Evolutionary conservation across 2,329 filamentous ascomycete species (phyloP).

Genomic region (Chaetomiaceae sp.): DNA sequence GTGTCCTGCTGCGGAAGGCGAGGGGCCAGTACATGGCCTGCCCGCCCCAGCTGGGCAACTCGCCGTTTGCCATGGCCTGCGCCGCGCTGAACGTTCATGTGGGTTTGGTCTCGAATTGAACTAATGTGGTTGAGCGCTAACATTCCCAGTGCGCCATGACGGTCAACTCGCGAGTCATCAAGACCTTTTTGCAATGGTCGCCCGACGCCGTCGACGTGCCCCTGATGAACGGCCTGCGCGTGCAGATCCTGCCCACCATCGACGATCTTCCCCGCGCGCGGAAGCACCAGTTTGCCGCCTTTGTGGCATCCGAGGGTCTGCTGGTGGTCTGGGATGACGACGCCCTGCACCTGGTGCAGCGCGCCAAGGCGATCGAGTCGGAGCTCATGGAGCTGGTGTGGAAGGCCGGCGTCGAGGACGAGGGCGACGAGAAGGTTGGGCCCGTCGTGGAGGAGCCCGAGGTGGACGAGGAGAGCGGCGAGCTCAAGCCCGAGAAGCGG

Average conservation of each 20-base stretch:
- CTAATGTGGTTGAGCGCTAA: neutral
- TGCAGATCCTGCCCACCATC: conserved; percentile 70
- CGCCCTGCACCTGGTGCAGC: conserved; percentile 62
- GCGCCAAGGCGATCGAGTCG: conserved; percentile 68
- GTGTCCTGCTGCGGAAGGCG: conserved; percentile 65
- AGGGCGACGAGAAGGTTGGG: conserved; percentile 47
- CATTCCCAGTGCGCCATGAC: conserved; percentile 66
- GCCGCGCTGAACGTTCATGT: conserved; percentile 68
- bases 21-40: conserved; percentile 69
- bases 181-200: conserved; percentile 69
- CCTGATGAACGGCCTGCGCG: conserved; percentile 68
- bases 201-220: conserved; percentile 71
- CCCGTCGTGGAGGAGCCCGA: conserved; percentile 47
- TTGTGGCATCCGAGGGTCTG: conserved; percentile 65
- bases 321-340: conserved; percentile 82
- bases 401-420: conserved; percentile 52
- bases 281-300: conserved; percentile 77
- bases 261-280: conserved; percentile 65
- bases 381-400: conserved; percentile 76
- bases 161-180: conserved; percentile 74
- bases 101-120: conserved; percentile 24
- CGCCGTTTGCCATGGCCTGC: conserved; percentile 61
- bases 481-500: conserved; percentile 59
- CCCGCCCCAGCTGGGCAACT: conserved; percentile 59
- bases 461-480: conserved; percentile 68